These are phyloP conservation scores for Ophiocytium majus DNA, from an alignment of 352 stramenopile species.

Conservation along the genomic window DNA sequence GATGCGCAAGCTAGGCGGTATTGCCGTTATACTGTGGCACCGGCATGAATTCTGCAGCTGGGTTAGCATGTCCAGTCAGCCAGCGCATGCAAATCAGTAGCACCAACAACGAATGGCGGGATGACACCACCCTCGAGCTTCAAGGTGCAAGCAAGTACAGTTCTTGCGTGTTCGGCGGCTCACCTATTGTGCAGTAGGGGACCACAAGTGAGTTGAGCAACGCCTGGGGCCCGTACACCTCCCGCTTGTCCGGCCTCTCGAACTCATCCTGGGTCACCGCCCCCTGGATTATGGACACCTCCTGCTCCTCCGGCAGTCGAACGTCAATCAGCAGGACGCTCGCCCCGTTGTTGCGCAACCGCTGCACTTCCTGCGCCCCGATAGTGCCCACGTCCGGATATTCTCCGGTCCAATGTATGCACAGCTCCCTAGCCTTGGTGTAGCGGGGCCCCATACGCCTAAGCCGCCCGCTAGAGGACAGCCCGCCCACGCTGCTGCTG, in stretches of 20 bases:
- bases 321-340: conserved; percentile 9
- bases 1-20: too few relatives aligned
- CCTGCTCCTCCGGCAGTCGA: background rate
- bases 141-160: too few relatives aligned
- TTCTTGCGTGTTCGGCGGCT: too few relatives aligned
- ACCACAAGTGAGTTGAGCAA: background rate
- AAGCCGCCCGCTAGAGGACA: too few relatives aligned
- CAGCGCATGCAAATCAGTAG: too few relatives aligned
- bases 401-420: background rate
- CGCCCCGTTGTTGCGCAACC: background rate
- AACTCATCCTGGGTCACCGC: conserved; percentile 13
- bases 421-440: background rate
- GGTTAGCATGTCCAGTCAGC: too few relatives aligned
- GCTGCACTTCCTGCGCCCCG: conserved; percentile 6
- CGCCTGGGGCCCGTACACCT: background rate
- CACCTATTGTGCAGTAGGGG: conserved; percentile 27
- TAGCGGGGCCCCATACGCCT: background rate
- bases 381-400: conserved; percentile 4
- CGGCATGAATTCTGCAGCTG: too few relatives aligned
- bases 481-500: too few relatives aligned
- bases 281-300: conserved; percentile 17
- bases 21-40: too few relatives aligned
- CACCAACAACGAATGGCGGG: too few relatives aligned
- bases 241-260: background rate
- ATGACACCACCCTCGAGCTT: too few relatives aligned